phyloP scores from a whole-genome alignment of 2,329 filamentous ascomycete genomes.

The Thielaviopsis musarum region DNA sequence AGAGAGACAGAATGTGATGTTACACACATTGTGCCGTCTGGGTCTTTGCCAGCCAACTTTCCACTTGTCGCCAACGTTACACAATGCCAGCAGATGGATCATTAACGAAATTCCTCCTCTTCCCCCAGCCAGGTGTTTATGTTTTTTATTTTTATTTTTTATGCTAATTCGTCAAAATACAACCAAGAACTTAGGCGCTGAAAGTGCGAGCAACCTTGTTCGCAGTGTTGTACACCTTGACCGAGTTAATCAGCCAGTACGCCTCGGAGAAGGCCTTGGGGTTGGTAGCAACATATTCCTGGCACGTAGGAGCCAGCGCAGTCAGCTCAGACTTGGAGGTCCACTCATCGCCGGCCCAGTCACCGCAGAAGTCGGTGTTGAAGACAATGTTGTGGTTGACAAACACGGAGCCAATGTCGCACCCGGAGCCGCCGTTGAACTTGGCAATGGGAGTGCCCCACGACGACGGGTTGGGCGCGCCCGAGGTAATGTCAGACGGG shows the following conservation, averaged over 20 bases:
- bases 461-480: conserved; percentile 42
- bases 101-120: too few relatives aligned
- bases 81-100: too few relatives aligned
- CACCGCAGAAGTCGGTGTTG: conserved; percentile 73
- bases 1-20: too few relatives aligned
- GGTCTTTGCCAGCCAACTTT: too few relatives aligned
- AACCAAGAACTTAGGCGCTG: not conserved
- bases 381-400: conserved; percentile 58
- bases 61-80: too few relatives aligned
- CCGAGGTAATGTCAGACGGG: conserved; percentile 43
- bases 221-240: conserved; percentile 37
- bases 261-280: conserved; percentile 53
- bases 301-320: conserved; percentile 45
- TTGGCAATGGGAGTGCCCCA: conserved; percentile 55
- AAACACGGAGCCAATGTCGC: conserved; percentile 57
- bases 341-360: conserved; percentile 68
- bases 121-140: too few relatives aligned
- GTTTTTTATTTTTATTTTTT: too few relatives aligned
- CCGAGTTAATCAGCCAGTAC: conserved; percentile 61
- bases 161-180: not conserved
- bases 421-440: conserved; percentile 49
- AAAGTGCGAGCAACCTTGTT: conserved; percentile 3
- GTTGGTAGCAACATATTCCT: conserved; percentile 55
- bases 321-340: conserved; percentile 37
- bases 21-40: too few relatives aligned